A percentile compares a stretch with the other conserved stretches of the same genome.
Conservation (phyloP, 805 yeast species). For the Candida cerambycidarum region DNA sequence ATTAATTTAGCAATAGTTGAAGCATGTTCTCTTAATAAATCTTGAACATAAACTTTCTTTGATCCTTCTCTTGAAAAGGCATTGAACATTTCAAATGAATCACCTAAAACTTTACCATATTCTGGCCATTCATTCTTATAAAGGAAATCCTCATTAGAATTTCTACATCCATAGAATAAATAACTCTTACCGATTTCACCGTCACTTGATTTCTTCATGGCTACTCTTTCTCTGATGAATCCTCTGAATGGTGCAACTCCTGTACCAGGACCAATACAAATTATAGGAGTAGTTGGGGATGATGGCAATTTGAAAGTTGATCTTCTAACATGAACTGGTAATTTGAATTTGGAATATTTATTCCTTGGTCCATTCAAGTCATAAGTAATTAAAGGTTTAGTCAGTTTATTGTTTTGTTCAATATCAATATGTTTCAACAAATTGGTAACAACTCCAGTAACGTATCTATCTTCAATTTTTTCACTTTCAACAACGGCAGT, state of each 20-base stretch:
- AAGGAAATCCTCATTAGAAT: conserved; percentile 72
- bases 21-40: conserved; percentile 58
- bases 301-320: conserved; percentile 93
- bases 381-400: conserved; percentile 54
- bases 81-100: conserved; percentile 65
- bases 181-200: conserved; percentile 63
- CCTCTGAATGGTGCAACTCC: conserved; percentile 99
- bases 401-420: conserved; percentile 49
- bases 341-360: conserved; percentile 50
- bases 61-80: conserved; percentile 82
- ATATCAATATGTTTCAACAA: conserved; percentile 71
- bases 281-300: conserved; percentile 77
- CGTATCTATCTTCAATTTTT: conserved; percentile 26
- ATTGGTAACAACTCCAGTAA: conserved; percentile 90
- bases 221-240: conserved; percentile 83
- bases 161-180: conserved; percentile 87
- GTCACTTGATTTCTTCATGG: conserved; percentile 36
- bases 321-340: conserved; percentile 92
- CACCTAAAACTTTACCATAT: conserved; percentile 60
- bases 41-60: conserved; percentile 79
- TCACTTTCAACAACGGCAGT: conserved; percentile 91
- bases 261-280: conserved; percentile 97
- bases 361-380: conserved; percentile 84
- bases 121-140: conserved; percentile 89
- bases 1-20: conserved; percentile 56